phyloP scores from a whole-genome alignment of 2,329 filamentous ascomycete genomes.

The Madurella fahalii region DNA sequence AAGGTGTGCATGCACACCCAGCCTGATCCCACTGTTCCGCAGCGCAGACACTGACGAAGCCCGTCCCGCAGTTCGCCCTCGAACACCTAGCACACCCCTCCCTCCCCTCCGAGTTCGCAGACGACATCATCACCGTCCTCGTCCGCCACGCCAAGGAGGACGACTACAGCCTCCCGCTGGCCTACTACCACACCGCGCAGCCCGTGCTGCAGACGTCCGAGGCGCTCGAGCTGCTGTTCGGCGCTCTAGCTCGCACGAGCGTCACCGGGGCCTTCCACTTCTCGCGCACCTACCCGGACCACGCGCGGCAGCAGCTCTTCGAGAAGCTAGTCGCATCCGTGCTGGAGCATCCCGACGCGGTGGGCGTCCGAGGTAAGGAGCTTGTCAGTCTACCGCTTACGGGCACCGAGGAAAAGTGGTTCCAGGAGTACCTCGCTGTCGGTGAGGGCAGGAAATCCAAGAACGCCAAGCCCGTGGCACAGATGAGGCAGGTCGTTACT shows the following conservation, averaged over 20 bases:
- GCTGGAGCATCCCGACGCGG: slow-evolving; percentile 38
- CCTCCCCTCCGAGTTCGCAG: slow-evolving; percentile 71
- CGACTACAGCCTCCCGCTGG: slow-evolving; percentile 64
- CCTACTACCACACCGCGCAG: slow-evolving; percentile 73
- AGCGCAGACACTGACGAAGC: slow-evolving; percentile 21
- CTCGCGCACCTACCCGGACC: slow-evolving; percentile 59
- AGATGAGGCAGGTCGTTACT: slow-evolving; percentile 26
- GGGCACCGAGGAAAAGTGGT: slow-evolving; percentile 66
- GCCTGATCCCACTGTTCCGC: background rate
- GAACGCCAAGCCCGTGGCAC: slow-evolving; percentile 20
- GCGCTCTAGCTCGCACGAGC: slow-evolving; percentile 62
- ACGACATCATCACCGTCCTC: slow-evolving; percentile 71
- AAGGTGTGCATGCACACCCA: slow-evolving; percentile 39
- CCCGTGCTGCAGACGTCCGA: slow-evolving; percentile 64
- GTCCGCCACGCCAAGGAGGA: slow-evolving; percentile 56
- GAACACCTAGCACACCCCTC: slow-evolving; percentile 76
- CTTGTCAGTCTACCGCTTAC: slow-evolving; percentile 71
- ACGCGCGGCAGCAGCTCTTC: slow-evolving; percentile 61
- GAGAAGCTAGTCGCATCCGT: slow-evolving; percentile 60
- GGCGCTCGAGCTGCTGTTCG: slow-evolving; percentile 64
- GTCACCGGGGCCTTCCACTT: slow-evolving; percentile 72
- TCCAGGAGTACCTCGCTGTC: slow-evolving; percentile 62
- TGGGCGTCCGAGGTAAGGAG: slow-evolving; percentile 59
- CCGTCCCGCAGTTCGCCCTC: slow-evolving; percentile 55
- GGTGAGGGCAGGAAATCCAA: slow-evolving; percentile 62